Percentiles rank a stretch among this genome's conserved stretches.
Conservation (phyloP, 257 asterid genomes). For the Lycium barbarum region DNA sequence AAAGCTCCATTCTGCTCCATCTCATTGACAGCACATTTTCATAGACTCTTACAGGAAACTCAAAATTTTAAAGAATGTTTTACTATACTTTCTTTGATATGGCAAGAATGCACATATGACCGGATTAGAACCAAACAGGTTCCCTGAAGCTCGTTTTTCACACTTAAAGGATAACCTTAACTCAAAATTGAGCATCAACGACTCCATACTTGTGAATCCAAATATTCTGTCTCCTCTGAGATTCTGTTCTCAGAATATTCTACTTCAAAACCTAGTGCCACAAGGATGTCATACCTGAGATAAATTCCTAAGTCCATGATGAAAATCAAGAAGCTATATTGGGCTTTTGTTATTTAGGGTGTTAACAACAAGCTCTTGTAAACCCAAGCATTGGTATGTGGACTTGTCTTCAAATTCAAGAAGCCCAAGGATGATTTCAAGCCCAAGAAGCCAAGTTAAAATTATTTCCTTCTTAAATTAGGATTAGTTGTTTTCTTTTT, state of each 20-base stretch:
- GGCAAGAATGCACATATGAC: background rate
- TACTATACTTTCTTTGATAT: conserved; percentile 5
- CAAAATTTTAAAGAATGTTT: background rate
- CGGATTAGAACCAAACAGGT: conserved; percentile 11
- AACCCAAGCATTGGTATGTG: too few relatives aligned
- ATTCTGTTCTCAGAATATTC: background rate
- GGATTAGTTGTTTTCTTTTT: too few relatives aligned
- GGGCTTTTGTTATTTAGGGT: too few relatives aligned
- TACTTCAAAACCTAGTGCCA: background rate
- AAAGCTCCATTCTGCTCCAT: background rate
- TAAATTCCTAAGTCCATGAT: background rate
- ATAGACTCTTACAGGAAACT: background rate
- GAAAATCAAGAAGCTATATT: too few relatives aligned
- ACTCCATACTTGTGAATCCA: background rate
- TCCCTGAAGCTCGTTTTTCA: background rate
- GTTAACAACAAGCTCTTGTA: too few relatives aligned
- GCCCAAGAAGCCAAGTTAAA: too few relatives aligned
- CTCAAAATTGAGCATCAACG: background rate
- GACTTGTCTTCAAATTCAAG: too few relatives aligned
- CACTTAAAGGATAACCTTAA: background rate
- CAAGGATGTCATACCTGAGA: background rate
- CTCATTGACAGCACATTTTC: background rate
- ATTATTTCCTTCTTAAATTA: too few relatives aligned
- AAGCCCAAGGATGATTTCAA: too few relatives aligned
- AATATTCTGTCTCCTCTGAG: conserved; percentile 2